These are phyloP conservation scores for Mortierella sp. DNA, from an alignment of 371 early-diverging fungal species.

Conservation along the genomic window DNA sequence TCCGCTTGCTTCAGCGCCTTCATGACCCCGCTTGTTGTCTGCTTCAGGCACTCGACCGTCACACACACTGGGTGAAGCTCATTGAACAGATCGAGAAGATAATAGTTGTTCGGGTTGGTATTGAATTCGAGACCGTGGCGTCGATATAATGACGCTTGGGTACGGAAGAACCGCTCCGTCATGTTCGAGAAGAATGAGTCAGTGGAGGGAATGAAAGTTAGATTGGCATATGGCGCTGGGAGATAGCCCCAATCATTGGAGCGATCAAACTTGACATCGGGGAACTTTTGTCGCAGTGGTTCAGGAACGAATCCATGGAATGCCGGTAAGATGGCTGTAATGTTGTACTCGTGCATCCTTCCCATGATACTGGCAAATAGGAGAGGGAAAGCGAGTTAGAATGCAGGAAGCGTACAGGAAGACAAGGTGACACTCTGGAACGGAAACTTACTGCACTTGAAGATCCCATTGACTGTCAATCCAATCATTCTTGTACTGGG, in stretches of 20 bases:
- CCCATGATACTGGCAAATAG: conserved; percentile 26
- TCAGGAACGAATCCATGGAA: conserved; percentile 49
- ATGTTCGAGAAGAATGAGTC: conserved; percentile 32
- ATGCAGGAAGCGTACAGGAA: not conserved
- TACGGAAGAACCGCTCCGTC: conserved; percentile 24
- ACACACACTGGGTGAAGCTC: conserved; percentile 33
- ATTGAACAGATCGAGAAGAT: conserved; percentile 45
- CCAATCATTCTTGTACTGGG: conserved; percentile 34
- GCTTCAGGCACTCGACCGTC: conserved; percentile 14
- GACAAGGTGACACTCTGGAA: not conserved
- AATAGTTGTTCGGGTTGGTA: conserved; percentile 14
- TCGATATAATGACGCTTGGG: conserved; percentile 27
- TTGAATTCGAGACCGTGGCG: conserved; percentile 2
- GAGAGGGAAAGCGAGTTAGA: not conserved
- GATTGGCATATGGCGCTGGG: conserved; percentile 8
- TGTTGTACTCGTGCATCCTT: conserved; percentile 40
- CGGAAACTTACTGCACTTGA: conserved; percentile 34
- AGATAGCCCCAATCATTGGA: conserved; percentile 25
- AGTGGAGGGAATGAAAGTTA: conserved; percentile 26
- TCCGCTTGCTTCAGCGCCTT: conserved; percentile 41
- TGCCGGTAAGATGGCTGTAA: conserved; percentile 42
- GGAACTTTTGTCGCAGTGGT: conserved; percentile 8
- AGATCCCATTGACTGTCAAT: conserved; percentile 49
- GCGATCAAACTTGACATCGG: conserved; percentile 16
- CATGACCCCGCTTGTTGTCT: conserved; percentile 32